These are phyloP conservation scores for Boletus sp. DNA, from an alignment of 768 basidiomycete species.

Conservation along the genomic window DNA sequence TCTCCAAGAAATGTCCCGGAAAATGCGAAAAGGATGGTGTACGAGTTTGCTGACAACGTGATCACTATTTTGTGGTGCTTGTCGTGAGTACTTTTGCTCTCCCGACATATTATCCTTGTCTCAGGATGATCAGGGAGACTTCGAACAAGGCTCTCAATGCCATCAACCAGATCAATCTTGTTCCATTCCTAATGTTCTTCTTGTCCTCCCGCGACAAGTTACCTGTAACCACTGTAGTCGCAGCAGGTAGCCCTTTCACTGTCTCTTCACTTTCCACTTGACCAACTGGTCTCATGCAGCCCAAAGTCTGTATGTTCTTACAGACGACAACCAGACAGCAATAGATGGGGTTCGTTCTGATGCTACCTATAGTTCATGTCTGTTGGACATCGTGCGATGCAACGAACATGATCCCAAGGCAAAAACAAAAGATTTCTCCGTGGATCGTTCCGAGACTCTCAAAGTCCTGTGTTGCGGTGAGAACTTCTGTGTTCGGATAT, in stretches of 20 bases:
- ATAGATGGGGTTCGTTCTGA: conserved; percentile 62
- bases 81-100: conserved; percentile 61
- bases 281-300: conserved; percentile 41
- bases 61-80: conserved; percentile 93
- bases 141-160: conserved; percentile 81
- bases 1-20: conserved; percentile 62
- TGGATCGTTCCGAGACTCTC: conserved; percentile 52
- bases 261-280: neutral
- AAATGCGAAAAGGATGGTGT: conserved; percentile 70
- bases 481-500: conserved; percentile 8
- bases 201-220: conserved; percentile 66
- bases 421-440: conserved; percentile 41
- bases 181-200: conserved; percentile 90
- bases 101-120: conserved; percentile 2
- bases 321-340: conserved; percentile 83
- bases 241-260: conserved; percentile 60
- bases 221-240: conserved; percentile 66
- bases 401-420: conserved; percentile 29
- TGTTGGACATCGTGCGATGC: conserved; percentile 57
- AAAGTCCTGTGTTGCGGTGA: conserved; percentile 69
- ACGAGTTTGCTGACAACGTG: conserved; percentile 87
- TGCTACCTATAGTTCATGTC: conserved; percentile 57
- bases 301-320: conserved; percentile 89
- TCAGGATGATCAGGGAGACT: conserved; percentile 61
- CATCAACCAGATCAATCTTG: conserved; percentile 74